phyloP scores from a whole-genome alignment of 2,329 filamentous ascomycete genomes.

The Dactylonectria estremocensis region DNA sequence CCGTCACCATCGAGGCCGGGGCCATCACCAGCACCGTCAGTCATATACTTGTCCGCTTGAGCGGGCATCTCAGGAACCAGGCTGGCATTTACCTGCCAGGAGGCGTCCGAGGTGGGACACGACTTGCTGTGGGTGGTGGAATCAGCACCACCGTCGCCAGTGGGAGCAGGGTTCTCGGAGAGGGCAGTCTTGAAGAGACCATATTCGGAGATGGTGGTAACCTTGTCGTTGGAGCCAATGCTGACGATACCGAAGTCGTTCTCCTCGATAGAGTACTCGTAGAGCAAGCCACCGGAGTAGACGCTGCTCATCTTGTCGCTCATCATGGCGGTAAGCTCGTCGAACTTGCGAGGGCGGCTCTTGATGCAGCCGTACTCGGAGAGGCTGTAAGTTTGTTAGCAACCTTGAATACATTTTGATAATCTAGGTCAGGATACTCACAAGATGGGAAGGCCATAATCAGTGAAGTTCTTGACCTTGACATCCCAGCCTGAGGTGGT shows the following conservation, averaged over 20 bases:
- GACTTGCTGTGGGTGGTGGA: slow-evolving; percentile 62
- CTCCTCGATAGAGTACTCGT: slow-evolving; percentile 89
- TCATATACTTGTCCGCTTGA: slow-evolving; percentile 68
- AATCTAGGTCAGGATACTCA: slow-evolving; percentile 48
- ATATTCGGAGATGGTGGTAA: slow-evolving; percentile 75
- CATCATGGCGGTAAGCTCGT: slow-evolving; percentile 87
- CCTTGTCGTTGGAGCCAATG: slow-evolving; percentile 65
- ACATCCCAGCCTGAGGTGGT: slow-evolving; percentile 83
- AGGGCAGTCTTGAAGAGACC: slow-evolving; percentile 65
- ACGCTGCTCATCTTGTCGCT: slow-evolving; percentile 85
- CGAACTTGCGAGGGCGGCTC: slow-evolving; percentile 82
- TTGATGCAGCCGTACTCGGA: slow-evolving; percentile 94
- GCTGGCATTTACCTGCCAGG: slow-evolving; percentile 68
- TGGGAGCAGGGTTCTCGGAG: slow-evolving; percentile 64
- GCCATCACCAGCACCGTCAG: slow-evolving; percentile 66
- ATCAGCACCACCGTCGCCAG: slow-evolving; percentile 65
- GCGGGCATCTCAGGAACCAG: slow-evolving; percentile 67
- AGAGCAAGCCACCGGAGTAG: slow-evolving; percentile 96
- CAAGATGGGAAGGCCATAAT: slow-evolving; percentile 92
- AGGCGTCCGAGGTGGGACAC: slow-evolving; percentile 65
- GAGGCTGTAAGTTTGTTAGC: slow-evolving; percentile 64
- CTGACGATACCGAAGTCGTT: slow-evolving; percentile 87
- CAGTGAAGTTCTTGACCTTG: slow-evolving; percentile 89
- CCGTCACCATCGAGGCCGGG: slow-evolving; percentile 68
- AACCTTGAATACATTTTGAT: background rate